These are phyloP conservation scores for Alternaria sp. DNA, from an alignment of 2,329 filamentous ascomycete genomes.

Conservation along the genomic window DNA sequence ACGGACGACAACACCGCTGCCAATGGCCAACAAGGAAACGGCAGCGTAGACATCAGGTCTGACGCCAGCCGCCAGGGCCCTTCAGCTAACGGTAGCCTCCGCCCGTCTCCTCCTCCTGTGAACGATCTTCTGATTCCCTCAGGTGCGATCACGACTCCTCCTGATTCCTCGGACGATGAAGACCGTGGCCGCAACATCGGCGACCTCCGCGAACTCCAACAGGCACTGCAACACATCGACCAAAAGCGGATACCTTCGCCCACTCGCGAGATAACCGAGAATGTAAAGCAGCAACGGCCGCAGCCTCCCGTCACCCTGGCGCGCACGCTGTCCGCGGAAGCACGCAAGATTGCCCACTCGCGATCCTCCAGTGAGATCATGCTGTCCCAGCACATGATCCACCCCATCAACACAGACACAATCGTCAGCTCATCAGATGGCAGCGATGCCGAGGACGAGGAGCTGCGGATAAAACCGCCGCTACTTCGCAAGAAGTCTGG, in stretches of 20 bases:
- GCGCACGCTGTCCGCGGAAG: conserved; percentile 58
- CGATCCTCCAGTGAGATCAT: conserved; percentile 65
- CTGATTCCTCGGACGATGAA: conserved; percentile 90
- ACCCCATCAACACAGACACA: conserved; percentile 54
- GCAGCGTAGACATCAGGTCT: conserved; percentile 26
- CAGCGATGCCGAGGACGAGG: conserved; percentile 65
- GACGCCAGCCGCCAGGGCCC: conserved; percentile 24
- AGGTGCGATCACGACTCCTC: conserved; percentile 87
- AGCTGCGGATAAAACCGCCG: conserved; percentile 71
- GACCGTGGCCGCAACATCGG: conserved; percentile 62
- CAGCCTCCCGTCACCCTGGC: conserved; percentile 26
- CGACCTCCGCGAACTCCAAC: conserved; percentile 72
- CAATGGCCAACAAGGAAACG: conserved; percentile 37
- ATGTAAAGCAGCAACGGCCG: conserved; percentile 18
- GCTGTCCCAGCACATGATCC: conserved; percentile 54
- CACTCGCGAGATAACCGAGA: conserved; percentile 41
- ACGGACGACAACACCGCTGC: conserved; percentile 37
- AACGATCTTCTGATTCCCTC: conserved; percentile 78
- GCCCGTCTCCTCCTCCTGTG: conserved; percentile 83
- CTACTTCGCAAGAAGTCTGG: conserved; percentile 99
- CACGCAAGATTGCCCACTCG: conserved; percentile 67
- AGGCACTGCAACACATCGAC: conserved; percentile 81
- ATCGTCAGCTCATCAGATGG: conserved; percentile 55
- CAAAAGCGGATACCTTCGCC: conserved; percentile 68
- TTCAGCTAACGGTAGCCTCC: conserved; percentile 65